Percentiles rank a stretch among this genome's conserved stretches.
phyloP scores from a whole-genome alignment of 805 yeast species.

The Maudiozyma turicensis region DNA sequence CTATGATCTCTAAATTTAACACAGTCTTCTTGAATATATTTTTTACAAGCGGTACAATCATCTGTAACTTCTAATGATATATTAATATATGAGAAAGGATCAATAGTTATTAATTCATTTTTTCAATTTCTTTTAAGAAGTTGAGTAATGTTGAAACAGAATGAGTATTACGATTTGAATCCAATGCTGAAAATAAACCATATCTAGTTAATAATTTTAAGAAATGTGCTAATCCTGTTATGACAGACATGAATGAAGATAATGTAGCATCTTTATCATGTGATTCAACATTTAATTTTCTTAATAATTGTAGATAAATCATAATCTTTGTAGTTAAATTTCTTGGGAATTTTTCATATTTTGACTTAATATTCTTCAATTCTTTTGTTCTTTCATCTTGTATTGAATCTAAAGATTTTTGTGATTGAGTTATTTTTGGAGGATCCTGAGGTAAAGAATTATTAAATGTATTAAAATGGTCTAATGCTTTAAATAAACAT shows the following conservation, averaged over 20 bases:
- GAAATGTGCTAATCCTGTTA: constrained; percentile 88
- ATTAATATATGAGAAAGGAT: constrained; percentile 34
- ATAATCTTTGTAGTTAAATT: constrained; percentile 82
- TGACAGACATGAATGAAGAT: constrained; percentile 65
- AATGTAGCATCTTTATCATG: constrained; percentile 27
- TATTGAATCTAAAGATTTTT: neutral
- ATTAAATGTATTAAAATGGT: constrained; percentile 31
- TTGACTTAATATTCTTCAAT: constrained; percentile 1
- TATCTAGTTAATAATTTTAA: constrained; percentile 73
- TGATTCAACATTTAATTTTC: constrained; percentile 43
- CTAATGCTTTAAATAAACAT: constrained; percentile 68
- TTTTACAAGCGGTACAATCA: constrained; percentile 58
- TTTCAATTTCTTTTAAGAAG: constrained; percentile 47
- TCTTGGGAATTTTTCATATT: constrained; percentile 52
- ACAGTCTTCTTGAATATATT: constrained; percentile 81
- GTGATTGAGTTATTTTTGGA: neutral
- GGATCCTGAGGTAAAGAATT: neutral
- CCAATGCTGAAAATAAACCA: constrained; percentile 72
- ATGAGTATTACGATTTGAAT: constrained; percentile 46
- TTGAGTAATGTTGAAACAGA: constrained; percentile 53
- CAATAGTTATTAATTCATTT: constrained; percentile 32
- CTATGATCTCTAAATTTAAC: constrained; percentile 48
- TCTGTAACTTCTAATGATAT: constrained; percentile 62
- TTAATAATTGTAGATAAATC: constrained; percentile 73
- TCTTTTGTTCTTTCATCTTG: constrained; percentile 1